phyloP scores from a whole-genome alignment of 2,329 filamentous ascomycete species.

The Aotearoamyces nothofagi region DNA sequence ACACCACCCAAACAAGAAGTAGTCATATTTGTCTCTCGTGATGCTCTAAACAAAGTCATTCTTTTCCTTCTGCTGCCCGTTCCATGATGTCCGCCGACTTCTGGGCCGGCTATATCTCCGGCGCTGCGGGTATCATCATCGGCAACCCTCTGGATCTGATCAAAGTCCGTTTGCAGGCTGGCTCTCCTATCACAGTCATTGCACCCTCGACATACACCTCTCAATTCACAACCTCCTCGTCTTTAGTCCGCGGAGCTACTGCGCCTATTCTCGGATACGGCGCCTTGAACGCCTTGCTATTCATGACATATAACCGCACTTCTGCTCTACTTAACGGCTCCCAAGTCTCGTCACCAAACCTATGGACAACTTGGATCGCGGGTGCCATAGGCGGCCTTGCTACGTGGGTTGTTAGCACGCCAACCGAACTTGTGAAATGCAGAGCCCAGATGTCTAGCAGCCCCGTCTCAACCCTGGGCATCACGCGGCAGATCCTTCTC shows the following conservation, averaged over 20 bases:
- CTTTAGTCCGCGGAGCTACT: slow-evolving; percentile 50
- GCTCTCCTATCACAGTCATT: slow-evolving; percentile 15
- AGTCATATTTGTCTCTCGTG: too few relatives aligned
- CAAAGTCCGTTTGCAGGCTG: slow-evolving; percentile 70
- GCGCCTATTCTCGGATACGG: slow-evolving; percentile 84
- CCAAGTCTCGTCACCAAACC: slow-evolving; percentile 26
- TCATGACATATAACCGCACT: slow-evolving; percentile 81
- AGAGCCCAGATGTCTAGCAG: slow-evolving; percentile 54
- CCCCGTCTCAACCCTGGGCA: slow-evolving; percentile 23
- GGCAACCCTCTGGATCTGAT: slow-evolving; percentile 74
- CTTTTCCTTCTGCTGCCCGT: too few relatives aligned
- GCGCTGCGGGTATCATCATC: slow-evolving; percentile 72
- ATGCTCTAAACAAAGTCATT: too few relatives aligned
- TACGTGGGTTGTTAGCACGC: slow-evolving; percentile 73
- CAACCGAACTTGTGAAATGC: slow-evolving; percentile 85
- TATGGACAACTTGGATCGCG: slow-evolving; percentile 60
- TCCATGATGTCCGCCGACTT: too few relatives aligned
- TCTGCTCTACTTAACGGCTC: slow-evolving; percentile 38
- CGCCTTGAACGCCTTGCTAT: slow-evolving; percentile 78
- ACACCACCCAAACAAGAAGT: too few relatives aligned
- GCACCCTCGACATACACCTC: slow-evolving; percentile 13
- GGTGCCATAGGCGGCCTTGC: slow-evolving; percentile 72
- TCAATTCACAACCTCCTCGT: slow-evolving; percentile 22
- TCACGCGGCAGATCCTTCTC: slow-evolving; percentile 45
- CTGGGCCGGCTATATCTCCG: slow-evolving; percentile 84